Conservation (phyloP, 2,329 filamentous ascomycete species). For the Arthrocladium fulminans region DNA sequence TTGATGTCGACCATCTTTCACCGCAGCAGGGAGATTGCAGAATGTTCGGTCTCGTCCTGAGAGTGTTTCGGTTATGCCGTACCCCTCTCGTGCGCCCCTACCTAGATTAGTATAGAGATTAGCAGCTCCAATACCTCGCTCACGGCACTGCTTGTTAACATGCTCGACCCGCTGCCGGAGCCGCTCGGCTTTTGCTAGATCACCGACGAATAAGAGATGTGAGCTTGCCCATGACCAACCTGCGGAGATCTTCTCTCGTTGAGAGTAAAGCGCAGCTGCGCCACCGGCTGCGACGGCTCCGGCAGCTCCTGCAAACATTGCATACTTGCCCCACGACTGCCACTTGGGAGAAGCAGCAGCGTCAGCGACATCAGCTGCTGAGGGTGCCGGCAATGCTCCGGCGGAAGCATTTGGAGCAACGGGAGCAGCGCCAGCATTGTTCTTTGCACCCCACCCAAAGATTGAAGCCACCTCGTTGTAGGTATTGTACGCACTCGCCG, state of each 20-base stretch:
- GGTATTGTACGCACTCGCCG: slow-evolving; percentile 60
- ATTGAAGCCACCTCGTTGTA: slow-evolving; percentile 54
- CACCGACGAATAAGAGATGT: slow-evolving; percentile 89
- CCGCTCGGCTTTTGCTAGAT: slow-evolving; percentile 74
- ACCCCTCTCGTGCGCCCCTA: slow-evolving; percentile 47
- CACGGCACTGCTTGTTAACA: slow-evolving; percentile 51
- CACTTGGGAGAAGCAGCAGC: slow-evolving; percentile 47
- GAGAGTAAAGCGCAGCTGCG: slow-evolving; percentile 75
- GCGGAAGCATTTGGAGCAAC: slow-evolving; percentile 12
- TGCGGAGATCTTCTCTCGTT: slow-evolving; percentile 67
- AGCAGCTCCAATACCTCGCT: slow-evolving; percentile 41
- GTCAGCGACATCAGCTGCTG: slow-evolving; percentile 30
- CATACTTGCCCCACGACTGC: slow-evolving; percentile 76
- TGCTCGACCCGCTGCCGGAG: slow-evolving; percentile 63
- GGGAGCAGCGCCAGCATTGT: slow-evolving; percentile 16
- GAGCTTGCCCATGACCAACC: slow-evolving; percentile 77
- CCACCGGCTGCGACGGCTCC: slow-evolving; percentile 74
- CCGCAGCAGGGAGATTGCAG: slow-evolving; percentile 59
- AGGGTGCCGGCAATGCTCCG: slow-evolving; percentile 27
- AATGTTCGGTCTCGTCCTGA: slow-evolving; percentile 65
- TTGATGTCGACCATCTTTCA: slow-evolving; percentile 17
- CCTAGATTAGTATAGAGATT: slow-evolving; percentile 85
- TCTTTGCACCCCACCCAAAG: slow-evolving; percentile 48
- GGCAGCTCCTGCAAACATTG: slow-evolving; percentile 72
- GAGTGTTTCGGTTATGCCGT: slow-evolving; percentile 41